Conservation (phyloP, 139 green algal genomes). For the Ettlia oleoabundans region DNA sequence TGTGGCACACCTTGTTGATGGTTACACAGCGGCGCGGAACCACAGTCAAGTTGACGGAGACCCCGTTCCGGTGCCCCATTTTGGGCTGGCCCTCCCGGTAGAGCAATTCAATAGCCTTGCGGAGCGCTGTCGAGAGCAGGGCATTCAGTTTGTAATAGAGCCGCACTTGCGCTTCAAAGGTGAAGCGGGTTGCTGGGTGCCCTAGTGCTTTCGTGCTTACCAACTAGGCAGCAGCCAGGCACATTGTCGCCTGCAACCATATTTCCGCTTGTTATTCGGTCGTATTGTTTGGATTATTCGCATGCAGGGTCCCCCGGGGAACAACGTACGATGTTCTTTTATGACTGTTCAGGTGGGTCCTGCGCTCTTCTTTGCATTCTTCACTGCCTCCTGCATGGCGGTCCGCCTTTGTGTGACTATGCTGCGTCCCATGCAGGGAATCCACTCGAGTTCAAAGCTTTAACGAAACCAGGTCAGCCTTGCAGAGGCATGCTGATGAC, state of each 20-base stretch:
- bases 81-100: constrained; percentile 70
- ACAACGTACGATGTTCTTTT: constrained; percentile 93
- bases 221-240: background rate
- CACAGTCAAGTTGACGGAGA: constrained; percentile 76
- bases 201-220: background rate
- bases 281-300: no score
- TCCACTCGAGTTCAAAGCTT: constrained; percentile 88
- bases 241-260: no score
- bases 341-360: constrained; percentile 50
- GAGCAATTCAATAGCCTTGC: constrained; percentile 81
- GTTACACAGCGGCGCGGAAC: constrained; percentile 61
- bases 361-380: background rate
- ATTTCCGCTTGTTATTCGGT: no score
- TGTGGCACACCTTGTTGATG: constrained; percentile 75
- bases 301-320: constrained; percentile 54
- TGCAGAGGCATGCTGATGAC: no score
- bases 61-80: constrained; percentile 89
- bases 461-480: background rate
- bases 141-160: constrained; percentile 76
- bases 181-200: constrained; percentile 27
- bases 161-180: constrained; percentile 85
- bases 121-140: constrained; percentile 44
- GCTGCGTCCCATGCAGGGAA: constrained; percentile 63
- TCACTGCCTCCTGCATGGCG: no score
- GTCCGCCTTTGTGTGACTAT: no score